Conservation (phyloP, 2,329 filamentous ascomycete genomes). For the Corinectria fuckeliana region DNA sequence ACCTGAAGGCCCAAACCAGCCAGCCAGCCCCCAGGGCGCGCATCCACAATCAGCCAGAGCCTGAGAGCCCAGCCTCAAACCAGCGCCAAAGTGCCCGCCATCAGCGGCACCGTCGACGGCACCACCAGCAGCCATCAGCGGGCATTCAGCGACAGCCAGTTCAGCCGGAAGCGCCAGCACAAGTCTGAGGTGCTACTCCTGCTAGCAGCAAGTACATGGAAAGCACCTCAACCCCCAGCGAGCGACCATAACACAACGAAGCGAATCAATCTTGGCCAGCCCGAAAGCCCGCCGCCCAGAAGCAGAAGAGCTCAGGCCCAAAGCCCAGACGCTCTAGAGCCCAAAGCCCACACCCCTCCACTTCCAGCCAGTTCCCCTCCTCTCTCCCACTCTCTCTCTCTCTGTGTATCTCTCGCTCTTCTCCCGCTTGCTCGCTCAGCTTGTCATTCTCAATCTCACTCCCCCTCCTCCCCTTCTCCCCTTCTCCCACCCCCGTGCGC, state of each 20-base stretch:
- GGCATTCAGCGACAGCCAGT: neutral
- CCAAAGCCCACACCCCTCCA: neutral
- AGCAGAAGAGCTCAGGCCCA: neutral
- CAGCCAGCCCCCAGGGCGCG: slow-evolving; percentile 4
- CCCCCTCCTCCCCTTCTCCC: slow-evolving; percentile 13
- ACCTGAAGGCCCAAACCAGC: slow-evolving; percentile 5
- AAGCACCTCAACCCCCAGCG: neutral
- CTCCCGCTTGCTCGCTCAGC: slow-evolving; percentile 6
- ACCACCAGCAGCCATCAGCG: neutral
- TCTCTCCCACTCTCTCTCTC: neutral
- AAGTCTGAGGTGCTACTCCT: neutral
- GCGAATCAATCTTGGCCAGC: neutral
- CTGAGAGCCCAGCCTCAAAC: slow-evolving; percentile 2
- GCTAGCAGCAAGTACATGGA: neutral
- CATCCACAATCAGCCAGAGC: slow-evolving; percentile 18
- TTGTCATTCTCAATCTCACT: slow-evolving; percentile 10
- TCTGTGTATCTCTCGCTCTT: neutral
- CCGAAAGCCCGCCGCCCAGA: slow-evolving; percentile 7
- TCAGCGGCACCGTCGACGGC: slow-evolving; percentile 1
- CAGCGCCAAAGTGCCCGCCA: slow-evolving; percentile 10
- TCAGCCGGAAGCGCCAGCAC: neutral
- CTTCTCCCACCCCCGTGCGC: slow-evolving; percentile 18
- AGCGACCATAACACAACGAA: neutral
- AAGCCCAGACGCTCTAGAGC: neutral
- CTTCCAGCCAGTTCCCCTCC: neutral